Conservation (phyloP, 2,329 filamentous ascomycete species). For the Shiraia sp. region DNA sequence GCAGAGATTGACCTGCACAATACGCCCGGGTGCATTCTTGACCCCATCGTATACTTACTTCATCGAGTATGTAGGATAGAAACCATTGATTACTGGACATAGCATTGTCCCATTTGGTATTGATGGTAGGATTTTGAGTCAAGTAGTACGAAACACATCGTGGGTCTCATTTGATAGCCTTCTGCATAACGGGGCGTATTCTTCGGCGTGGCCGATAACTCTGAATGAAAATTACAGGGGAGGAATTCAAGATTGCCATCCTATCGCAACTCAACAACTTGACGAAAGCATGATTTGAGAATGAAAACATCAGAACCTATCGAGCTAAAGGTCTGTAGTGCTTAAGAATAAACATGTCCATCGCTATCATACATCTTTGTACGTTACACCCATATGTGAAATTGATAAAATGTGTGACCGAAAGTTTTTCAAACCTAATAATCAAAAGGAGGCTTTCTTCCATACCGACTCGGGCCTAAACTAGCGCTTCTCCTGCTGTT, state of each 20-base stretch:
- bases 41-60: slow-evolving; percentile 7
- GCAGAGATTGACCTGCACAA: not conserved
- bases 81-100: slow-evolving; percentile 24
- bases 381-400: slow-evolving; percentile 16
- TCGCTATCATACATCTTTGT: too few species aligned
- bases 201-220: not conserved
- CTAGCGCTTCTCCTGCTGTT: slow-evolving; percentile 33
- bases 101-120: slow-evolving; percentile 25
- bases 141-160: not conserved
- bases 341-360: too few species aligned
- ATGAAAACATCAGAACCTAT: not conserved
- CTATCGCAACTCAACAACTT: not conserved
- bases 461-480: slow-evolving; percentile 21
- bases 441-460: slow-evolving; percentile 22
- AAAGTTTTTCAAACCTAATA: slow-evolving; percentile 31
- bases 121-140: slow-evolving; percentile 4
- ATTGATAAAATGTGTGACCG: slow-evolving; percentile 21
- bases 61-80: slow-evolving; percentile 10
- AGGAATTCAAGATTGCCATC: too few species aligned
- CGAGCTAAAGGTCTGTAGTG: not conserved
- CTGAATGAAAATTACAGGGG: not conserved
- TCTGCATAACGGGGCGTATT: not conserved
- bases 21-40: too few species aligned
- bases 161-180: not conserved
- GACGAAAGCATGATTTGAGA: not conserved